Conservation (phyloP, 2,329 filamentous ascomycete genomes). For the Alternaria longipes region DNA sequence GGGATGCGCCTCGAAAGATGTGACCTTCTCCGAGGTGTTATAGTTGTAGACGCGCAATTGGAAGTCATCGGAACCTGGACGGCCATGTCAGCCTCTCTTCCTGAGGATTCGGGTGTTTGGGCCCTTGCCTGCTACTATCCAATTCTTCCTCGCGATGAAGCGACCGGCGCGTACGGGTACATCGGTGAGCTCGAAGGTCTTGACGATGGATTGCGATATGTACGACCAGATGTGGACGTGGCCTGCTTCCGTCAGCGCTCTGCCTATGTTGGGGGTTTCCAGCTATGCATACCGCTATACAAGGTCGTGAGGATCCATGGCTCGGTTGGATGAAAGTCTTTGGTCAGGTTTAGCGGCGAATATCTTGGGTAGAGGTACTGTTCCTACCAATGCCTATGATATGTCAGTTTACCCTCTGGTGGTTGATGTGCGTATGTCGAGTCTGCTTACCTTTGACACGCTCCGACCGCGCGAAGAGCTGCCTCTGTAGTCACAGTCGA, state of each 20-base stretch:
- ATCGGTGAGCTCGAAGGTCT: conserved; percentile 98
- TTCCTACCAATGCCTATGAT: conserved; percentile 47
- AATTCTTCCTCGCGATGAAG: conserved; percentile 98
- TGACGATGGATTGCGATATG: conserved; percentile 80
- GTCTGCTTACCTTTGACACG: conserved; percentile 74
- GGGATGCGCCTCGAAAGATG: conserved; percentile 94
- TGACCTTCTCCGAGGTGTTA: conserved; percentile 99
- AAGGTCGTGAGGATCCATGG: conserved; percentile 94
- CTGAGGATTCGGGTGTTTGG: not conserved
- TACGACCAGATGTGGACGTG: conserved; percentile 99
- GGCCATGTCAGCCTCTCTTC: conserved; percentile 29
- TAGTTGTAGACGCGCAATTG: conserved; percentile 88
- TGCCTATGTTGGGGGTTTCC: conserved; percentile 9
- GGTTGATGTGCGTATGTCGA: conserved; percentile 7
- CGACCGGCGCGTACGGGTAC: conserved; percentile 96
- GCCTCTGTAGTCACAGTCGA: conserved; percentile 66
- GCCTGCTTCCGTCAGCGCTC: conserved; percentile 63
- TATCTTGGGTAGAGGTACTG: conserved; percentile 7
- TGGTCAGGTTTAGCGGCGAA: conserved; percentile 56
- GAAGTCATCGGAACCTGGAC: conserved; percentile 80
- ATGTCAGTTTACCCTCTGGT: conserved; percentile 34
- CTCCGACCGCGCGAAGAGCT: conserved; percentile 88
- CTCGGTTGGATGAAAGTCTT: conserved; percentile 96
- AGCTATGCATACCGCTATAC: conserved; percentile 77
- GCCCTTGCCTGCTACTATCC: conserved; percentile 83